Conservation (phyloP, 2,329 filamentous ascomycete genomes). For the Claviceps digitariae region DNA sequence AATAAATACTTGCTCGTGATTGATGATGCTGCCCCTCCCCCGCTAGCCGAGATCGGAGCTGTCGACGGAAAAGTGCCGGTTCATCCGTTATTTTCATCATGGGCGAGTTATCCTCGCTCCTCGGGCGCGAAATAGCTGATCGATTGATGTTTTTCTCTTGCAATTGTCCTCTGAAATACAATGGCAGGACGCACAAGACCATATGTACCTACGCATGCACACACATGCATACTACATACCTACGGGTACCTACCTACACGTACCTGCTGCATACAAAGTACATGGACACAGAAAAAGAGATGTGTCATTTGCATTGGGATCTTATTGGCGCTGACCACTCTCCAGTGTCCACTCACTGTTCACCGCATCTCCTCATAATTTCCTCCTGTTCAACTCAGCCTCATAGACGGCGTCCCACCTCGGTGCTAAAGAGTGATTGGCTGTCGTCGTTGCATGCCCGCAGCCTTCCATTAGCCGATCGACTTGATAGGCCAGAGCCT, state of each 20-base stretch:
- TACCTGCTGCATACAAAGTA: neutral
- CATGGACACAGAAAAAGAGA: neutral
- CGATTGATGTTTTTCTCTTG: neutral
- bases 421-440: neutral
- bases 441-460: neutral
- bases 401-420: neutral
- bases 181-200: neutral
- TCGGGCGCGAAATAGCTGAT: neutral
- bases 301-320: neutral
- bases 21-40: constrained; percentile 4
- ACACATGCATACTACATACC: no score
- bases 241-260: no score
- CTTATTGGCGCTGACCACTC: neutral
- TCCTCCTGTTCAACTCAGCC: neutral
- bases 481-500: neutral
- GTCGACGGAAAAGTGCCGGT: neutral
- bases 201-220: neutral
- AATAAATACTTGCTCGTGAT: neutral
- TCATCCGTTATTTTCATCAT: neutral
- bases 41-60: constrained; percentile 6
- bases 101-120: neutral
- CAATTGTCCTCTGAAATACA: neutral
- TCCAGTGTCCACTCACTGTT: no score
- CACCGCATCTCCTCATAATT: neutral
- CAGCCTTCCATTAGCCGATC: neutral